These are phyloP conservation scores for Populus euphratica DNA, from an alignment of 345 rosid species.

Conservation along the genomic window DNA sequence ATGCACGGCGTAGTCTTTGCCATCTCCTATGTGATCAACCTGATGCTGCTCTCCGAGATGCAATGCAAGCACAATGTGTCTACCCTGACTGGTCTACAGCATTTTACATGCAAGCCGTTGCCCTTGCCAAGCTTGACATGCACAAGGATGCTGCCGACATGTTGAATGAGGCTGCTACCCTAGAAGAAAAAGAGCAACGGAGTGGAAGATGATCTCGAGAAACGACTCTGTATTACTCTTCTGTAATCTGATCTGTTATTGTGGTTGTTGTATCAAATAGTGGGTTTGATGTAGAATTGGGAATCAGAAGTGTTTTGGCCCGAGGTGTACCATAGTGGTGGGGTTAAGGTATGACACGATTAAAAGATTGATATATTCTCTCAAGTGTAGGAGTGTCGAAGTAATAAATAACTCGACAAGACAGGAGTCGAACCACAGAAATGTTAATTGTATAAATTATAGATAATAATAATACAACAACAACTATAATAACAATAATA, in stretches of 20 bases:
- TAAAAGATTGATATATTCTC: too few relatives aligned
- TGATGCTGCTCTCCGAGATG: constrained; percentile 87
- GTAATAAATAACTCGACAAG: too few relatives aligned
- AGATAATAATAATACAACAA: too few relatives aligned
- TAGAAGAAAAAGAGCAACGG: constrained; percentile 63
- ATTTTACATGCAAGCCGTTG: constrained; percentile 82
- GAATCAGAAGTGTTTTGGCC: constrained; percentile 21
- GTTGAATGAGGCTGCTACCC: constrained; percentile 69
- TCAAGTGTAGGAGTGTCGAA: too few relatives aligned
- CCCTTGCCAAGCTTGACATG: constrained; percentile 82
- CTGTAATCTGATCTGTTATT: constrained; percentile 20
- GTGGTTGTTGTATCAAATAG: constrained; percentile 22
- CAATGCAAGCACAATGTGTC: constrained; percentile 90
- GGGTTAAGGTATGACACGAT: background rate
- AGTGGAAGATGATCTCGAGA: constrained; percentile 37
- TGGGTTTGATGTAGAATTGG: constrained; percentile 23
- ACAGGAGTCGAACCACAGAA: too few relatives aligned
- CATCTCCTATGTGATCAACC: constrained; percentile 70
- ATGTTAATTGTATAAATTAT: too few relatives aligned
- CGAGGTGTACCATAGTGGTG: constrained; percentile 30
- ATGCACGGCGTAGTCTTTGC: constrained; percentile 74
- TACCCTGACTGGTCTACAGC: constrained; percentile 90
- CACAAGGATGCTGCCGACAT: constrained; percentile 74
- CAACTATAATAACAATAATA: too few relatives aligned
- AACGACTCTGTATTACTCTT: constrained; percentile 24